phyloP scores from a whole-genome alignment of 768 basidiomycete genomes.

The Sporobolomyces pararoseus region DNA sequence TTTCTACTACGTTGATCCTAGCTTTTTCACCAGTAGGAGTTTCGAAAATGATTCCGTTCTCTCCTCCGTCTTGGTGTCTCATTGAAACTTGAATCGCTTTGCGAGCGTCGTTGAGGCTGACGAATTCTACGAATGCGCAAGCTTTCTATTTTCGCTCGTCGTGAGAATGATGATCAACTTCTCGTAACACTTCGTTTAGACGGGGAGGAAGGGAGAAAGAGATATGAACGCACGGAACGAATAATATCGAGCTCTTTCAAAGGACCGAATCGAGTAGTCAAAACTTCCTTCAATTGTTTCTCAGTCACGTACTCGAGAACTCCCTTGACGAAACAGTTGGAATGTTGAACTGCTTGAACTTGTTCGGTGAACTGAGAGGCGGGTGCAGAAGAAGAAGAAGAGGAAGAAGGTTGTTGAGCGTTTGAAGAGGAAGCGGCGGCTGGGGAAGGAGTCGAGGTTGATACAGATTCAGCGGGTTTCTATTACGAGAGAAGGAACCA shows the following conservation, averaged over 20 bases:
- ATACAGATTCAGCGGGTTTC: slow-evolving; percentile 3
- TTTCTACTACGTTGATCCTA: slow-evolving; percentile 38
- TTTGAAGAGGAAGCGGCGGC: background rate
- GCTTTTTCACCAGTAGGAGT: slow-evolving; percentile 54
- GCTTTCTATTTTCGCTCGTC: slow-evolving; percentile 57
- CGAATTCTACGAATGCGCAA: slow-evolving; percentile 92
- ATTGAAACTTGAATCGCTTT: slow-evolving; percentile 76
- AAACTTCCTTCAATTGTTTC: slow-evolving; percentile 54
- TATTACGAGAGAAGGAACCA: background rate
- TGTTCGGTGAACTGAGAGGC: slow-evolving; percentile 47
- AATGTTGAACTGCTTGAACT: slow-evolving; percentile 57
- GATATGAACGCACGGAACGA: slow-evolving; percentile 50
- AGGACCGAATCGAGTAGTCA: slow-evolving; percentile 67
- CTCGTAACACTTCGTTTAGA: too few species aligned
- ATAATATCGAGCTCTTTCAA: slow-evolving; percentile 87
- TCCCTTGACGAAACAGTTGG: slow-evolving; percentile 90
- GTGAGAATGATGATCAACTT: too few species aligned
- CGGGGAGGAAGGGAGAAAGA: background rate
- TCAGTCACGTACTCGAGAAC: slow-evolving; percentile 66
- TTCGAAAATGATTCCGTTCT: slow-evolving; percentile 79
- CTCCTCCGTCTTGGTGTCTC: slow-evolving; percentile 67
- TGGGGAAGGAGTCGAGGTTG: slow-evolving; percentile 28
- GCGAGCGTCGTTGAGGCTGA: slow-evolving; percentile 68
- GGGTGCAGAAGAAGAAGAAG: background rate
- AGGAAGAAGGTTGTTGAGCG: background rate